Evolutionary conservation across 192 early-diverging fungal genomes (phyloP).

Genomic region (Rhizophagus clarus): DNA sequence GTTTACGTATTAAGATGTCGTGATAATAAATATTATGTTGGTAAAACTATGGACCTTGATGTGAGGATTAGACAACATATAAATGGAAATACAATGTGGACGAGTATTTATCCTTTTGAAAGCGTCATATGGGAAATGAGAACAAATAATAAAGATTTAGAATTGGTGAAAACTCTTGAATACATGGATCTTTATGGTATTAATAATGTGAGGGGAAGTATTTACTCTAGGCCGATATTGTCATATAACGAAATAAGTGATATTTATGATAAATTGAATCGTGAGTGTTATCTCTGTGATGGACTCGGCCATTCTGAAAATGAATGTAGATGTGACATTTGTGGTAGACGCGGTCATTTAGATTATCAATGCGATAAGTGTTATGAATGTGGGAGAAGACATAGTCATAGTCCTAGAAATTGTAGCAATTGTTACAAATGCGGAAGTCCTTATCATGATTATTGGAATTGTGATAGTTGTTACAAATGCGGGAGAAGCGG

Average conservation of each 20-base stretch:
- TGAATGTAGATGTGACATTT: background rate
- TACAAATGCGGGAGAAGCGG: too few relatives aligned
- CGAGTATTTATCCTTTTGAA: background rate
- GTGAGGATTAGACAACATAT: background rate
- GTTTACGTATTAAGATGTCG: background rate
- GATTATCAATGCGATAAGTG: background rate
- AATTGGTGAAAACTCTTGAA: background rate
- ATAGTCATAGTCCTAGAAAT: too few relatives aligned
- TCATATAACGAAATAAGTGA: background rate
- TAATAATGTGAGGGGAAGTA: background rate
- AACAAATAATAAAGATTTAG: background rate
- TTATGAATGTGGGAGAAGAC: too few relatives aligned
- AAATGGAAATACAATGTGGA: background rate
- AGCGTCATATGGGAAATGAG: background rate
- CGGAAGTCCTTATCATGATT: too few relatives aligned
- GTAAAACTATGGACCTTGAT: background rate
- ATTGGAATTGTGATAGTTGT: too few relatives aligned
- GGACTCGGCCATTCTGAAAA: background rate
- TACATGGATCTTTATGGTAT: background rate
- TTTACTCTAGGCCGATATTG: background rate
- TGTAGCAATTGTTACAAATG: too few relatives aligned
- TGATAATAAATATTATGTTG: background rate
- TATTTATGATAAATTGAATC: too few relatives aligned
- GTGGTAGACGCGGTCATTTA: background rate
- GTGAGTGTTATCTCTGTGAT: background rate